Percentiles rank a stretch among this genome's conserved stretches.
phyloP scores from a whole-genome alignment of 495 filamentous ascomycete species.

The Penicillium lividum region DNA sequence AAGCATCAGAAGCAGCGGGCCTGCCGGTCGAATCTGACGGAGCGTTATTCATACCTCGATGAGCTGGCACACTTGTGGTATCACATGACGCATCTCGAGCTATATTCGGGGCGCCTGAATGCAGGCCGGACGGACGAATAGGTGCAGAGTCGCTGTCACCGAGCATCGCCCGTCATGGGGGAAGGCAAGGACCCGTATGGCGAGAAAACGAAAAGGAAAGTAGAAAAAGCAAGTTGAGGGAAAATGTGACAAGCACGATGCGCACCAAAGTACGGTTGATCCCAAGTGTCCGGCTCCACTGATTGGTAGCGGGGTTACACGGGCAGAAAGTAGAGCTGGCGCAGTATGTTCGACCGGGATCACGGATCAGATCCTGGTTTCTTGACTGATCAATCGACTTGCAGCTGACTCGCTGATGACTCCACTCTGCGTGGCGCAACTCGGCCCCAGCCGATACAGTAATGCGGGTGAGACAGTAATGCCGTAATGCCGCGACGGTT shows the following conservation, averaged over 20 bases:
- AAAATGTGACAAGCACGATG: conserved; percentile 18
- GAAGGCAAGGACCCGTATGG: conserved; percentile 6
- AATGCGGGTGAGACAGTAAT: conserved; percentile 20
- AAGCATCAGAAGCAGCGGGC: conserved; percentile 9
- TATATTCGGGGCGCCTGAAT: conserved; percentile 9
- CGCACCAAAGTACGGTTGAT: conserved; percentile 7
- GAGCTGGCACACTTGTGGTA: conserved; percentile 14
- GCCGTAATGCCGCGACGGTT: conserved; percentile 19
- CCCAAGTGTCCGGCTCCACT: conserved; percentile 10
- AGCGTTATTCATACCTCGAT: conserved; percentile 24
- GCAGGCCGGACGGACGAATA: conserved; percentile 13
- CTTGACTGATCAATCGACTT: conserved; percentile 7
- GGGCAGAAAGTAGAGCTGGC: conserved; percentile 3
- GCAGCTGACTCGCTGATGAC: conserved; percentile 15
- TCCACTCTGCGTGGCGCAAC: conserved; percentile 21
- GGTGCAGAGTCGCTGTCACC: conserved; percentile 18
- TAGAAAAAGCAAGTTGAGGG: not conserved
- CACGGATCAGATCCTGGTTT: conserved; percentile 1
- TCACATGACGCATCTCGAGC: conserved; percentile 30
- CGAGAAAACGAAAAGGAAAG: not conserved
- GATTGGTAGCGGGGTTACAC: conserved; percentile 20
- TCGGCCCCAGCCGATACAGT: conserved; percentile 9
- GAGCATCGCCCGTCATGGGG: conserved; percentile 29
- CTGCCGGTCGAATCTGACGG: conserved; percentile 12
- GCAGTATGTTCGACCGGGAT: conserved; percentile 4